Evolutionary conservation across 1,284 basidiomycete genomes (phyloP), one percentile per base, ranked within the genome.

Genomic region (Schizophyllum amplum): DNA sequence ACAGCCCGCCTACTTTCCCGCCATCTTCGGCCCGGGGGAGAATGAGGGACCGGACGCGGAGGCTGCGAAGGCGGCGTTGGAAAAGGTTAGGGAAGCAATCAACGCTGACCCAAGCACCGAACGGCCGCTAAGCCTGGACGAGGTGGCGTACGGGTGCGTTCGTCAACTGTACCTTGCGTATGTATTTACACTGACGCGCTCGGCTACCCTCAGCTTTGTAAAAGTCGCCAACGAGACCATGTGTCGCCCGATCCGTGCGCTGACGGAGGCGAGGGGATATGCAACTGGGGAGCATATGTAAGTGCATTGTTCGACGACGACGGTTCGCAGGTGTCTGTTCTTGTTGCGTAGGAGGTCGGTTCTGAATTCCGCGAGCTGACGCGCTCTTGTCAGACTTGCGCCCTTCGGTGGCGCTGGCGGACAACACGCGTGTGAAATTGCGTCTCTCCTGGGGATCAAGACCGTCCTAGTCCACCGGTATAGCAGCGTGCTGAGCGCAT

Each of bases 181-280:
- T 26, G 15, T 24, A 17, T 17, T 54, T 27, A 54, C 23, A 22
- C 24, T 53, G 22, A 50, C 24, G 7, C 33, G 13, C 7, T 42
- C 33, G 13, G n/a, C n/a, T n/a, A n/a, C 33, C 7, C 33, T 33
- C 54, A 90, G 88, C 1, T 95, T 94, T 69, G 89, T 95, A 74
- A 92, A 92, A 66, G 89, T 94, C n/a, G 92, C 92, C 11, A 94
- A 94, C 61, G 92, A 94, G 73, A 92, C 90, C 0, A 97, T 97
- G 94, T 90, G 87, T 63, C 77, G 94, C 50, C 95, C 94, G 1
- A 97, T 98, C 59, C 84, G 94, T 5, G 87, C 94, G 1, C 71
- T 98, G 59, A 98, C 94, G 0, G 95, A 96, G 71, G 93, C 91
- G 1, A 76, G 92, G 52, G 94, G 95, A 4, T 86, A 93, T 69